phyloP scores from a whole-genome alignment of 495 filamentous ascomycete genomes.

The Penicillium mononematosum region DNA sequence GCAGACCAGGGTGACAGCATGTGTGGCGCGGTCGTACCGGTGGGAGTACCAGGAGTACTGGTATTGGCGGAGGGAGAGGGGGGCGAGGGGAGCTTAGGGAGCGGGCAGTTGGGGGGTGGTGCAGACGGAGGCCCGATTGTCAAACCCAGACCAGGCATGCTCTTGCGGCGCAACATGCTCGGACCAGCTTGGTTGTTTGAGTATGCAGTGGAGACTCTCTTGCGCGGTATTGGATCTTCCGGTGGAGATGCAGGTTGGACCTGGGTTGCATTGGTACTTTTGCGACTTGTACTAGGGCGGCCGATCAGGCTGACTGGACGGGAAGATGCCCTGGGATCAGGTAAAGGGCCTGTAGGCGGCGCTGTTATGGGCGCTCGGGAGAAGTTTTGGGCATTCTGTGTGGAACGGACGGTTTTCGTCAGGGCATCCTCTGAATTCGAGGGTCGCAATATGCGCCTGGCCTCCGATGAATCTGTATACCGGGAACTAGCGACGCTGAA shows the following conservation, averaged over 20 bases:
- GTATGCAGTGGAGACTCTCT: conserved; percentile 8
- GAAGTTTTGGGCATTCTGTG: conserved; percentile 19
- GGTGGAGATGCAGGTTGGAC: conserved; percentile 2
- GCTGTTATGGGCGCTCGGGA: conserved; percentile 27
- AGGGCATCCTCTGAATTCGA: conserved; percentile 41
- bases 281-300: conserved; percentile 19
- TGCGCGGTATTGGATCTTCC: conserved; percentile 14
- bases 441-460: conserved; percentile 27
- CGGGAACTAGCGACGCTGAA: conserved; percentile 30
- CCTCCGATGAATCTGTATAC: conserved; percentile 25
- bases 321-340: conserved; percentile 20
- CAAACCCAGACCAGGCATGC: conserved; percentile 58
- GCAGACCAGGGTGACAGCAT: conserved; percentile 3
- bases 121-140: conserved; percentile 58
- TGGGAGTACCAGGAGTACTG: not conserved
- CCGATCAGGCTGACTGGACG: conserved; percentile 24
- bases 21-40: not conserved
- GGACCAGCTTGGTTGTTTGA: conserved; percentile 9
- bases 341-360: conserved; percentile 8
- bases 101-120: conserved; percentile 62
- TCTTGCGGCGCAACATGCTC: conserved; percentile 44
- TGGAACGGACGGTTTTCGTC: conserved; percentile 20
- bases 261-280: conserved; percentile 3
- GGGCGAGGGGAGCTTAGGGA: conserved; percentile 57
- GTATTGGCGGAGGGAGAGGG: not conserved